phyloP scores from a whole-genome alignment of 441 rosid genomes.

The Raphanus hybrid region DNA sequence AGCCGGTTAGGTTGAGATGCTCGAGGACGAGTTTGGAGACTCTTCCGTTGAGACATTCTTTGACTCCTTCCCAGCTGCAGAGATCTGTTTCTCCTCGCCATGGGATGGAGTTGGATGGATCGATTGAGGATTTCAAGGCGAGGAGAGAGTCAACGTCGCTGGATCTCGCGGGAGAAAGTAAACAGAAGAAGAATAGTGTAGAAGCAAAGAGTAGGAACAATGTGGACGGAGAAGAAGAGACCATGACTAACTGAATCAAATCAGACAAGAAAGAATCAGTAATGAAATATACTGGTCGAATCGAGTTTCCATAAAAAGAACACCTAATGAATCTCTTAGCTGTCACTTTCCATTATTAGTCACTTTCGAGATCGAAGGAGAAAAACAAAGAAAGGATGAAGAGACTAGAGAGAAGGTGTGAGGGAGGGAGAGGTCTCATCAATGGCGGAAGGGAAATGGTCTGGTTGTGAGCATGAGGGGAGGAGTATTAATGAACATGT shows the following conservation, averaged over 20 bases:
- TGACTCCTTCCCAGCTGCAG: constrained; percentile 83
- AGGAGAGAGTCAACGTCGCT: no score
- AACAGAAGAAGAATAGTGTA: constrained; percentile 25
- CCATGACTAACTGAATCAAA: no score
- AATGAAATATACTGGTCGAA: no score
- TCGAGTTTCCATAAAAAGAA: no score
- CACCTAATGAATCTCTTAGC: background rate
- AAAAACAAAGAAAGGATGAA: no score
- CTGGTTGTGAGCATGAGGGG: constrained; percentile 3
- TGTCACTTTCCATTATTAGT: no score
- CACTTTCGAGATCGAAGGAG: no score
- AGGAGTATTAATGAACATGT: constrained; percentile 27
- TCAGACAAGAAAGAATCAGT: no score
- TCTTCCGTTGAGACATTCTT: constrained; percentile 72
- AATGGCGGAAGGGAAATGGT: constrained; percentile 32
- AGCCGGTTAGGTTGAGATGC: constrained; percentile 64
- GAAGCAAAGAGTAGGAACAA: no score
- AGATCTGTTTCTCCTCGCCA: constrained; percentile 48
- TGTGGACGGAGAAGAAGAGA: no score
- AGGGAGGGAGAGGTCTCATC: constrained; percentile 10
- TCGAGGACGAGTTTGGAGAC: constrained; percentile 85
- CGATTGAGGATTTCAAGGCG: no score
- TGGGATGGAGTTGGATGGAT: no score
- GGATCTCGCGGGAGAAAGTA: constrained; percentile 16
- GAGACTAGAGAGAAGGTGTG: constrained; percentile 6